A percentile compares a stretch with the other conserved stretches of the same genome.
phyloP scores from a whole-genome alignment of 2,329 filamentous ascomycete species.

The Fonsecaea multimorphosa region DNA sequence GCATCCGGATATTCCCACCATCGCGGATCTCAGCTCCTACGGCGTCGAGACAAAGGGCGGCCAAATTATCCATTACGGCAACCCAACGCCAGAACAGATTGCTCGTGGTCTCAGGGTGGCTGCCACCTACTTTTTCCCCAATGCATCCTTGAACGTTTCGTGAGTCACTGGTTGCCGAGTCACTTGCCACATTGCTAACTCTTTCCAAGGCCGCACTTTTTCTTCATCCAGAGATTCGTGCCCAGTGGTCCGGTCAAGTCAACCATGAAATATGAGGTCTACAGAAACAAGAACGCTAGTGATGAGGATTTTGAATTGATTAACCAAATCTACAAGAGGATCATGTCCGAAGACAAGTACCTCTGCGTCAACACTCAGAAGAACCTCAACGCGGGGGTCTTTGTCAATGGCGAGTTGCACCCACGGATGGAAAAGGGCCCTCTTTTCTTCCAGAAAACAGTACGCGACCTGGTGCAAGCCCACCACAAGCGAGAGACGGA shows the following conservation, averaged over 20 bases:
- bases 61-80: constrained; percentile 60
- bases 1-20: constrained; percentile 61
- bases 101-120: constrained; percentile 34
- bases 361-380: constrained; percentile 65
- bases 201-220: constrained; percentile 60
- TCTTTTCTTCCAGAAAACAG: constrained; percentile 61
- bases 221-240: constrained; percentile 69
- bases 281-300: constrained; percentile 64
- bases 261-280: constrained; percentile 68
- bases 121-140: constrained; percentile 48
- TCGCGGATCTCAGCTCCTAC: constrained; percentile 62
- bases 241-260: constrained; percentile 59
- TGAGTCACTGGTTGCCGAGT: constrained; percentile 33
- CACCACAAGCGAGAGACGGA: constrained; percentile 57
- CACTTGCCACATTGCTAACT: neutral
- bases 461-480: constrained; percentile 56
- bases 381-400: constrained; percentile 67
- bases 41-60: constrained; percentile 59
- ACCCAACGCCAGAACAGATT: constrained; percentile 41
- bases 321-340: constrained; percentile 66
- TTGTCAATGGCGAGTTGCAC: constrained; percentile 68
- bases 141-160: constrained; percentile 45
- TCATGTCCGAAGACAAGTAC: constrained; percentile 70
- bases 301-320: constrained; percentile 65
- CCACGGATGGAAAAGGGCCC: constrained; percentile 66